Evolutionary conservation across 768 basidiomycete genomes (phyloP).

Genomic region (Pholiota conissans): DNA sequence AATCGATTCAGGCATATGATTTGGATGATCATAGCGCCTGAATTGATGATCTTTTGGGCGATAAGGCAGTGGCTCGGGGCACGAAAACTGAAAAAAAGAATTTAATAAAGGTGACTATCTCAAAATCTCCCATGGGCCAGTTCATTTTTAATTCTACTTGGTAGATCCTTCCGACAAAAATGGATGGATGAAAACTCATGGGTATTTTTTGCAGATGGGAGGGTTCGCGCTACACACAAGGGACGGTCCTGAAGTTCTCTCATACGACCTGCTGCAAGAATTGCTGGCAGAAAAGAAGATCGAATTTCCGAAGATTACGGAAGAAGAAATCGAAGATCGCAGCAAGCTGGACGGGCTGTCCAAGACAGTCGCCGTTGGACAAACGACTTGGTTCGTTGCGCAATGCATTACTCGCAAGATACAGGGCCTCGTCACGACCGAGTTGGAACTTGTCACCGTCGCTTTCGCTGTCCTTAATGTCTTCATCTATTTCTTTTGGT

Average conservation of each 20-base stretch:
- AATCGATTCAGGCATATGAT: slow-evolving; percentile 2
- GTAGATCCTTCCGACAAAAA: background rate
- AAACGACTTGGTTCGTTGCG: slow-evolving; percentile 29
- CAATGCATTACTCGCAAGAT: slow-evolving; percentile 22
- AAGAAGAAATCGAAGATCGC: slow-evolving; percentile 7
- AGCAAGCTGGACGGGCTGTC: slow-evolving; percentile 27
- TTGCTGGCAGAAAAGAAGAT: background rate
- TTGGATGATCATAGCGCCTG: slow-evolving; percentile 3
- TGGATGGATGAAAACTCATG: slow-evolving; percentile 1
- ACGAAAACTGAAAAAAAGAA: background rate
- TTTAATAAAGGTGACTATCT: background rate
- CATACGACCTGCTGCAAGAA: background rate
- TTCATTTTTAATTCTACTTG: background rate
- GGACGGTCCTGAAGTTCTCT: background rate
- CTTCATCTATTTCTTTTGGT: slow-evolving; percentile 29
- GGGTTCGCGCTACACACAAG: slow-evolving; percentile 5
- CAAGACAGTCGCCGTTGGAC: slow-evolving; percentile 26
- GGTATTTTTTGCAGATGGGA: slow-evolving; percentile 2
- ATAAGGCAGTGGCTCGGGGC: slow-evolving; percentile 3
- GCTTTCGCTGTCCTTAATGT: slow-evolving; percentile 26
- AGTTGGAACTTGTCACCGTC: slow-evolving; percentile 31
- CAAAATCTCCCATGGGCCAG: background rate
- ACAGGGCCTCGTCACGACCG: slow-evolving; percentile 21
- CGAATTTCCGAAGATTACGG: background rate
- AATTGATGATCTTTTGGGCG: slow-evolving; percentile 5